phyloP scores from a whole-genome alignment of 129 eudicot genomes.

The Pittosporum tobira region DNA sequence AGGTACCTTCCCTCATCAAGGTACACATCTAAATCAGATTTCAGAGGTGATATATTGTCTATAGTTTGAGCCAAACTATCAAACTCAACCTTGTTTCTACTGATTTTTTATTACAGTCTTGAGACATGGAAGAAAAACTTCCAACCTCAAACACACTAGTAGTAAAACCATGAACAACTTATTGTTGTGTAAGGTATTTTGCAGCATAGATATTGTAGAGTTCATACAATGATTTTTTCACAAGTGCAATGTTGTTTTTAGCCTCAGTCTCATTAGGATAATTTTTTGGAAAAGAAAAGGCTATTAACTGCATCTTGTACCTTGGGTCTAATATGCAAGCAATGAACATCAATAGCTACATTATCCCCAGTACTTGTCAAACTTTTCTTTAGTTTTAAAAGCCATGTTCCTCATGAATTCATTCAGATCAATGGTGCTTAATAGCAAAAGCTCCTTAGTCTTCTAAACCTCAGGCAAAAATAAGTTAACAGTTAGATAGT shows the following conservation, averaged over 20 bases:
- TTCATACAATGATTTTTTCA: neutral
- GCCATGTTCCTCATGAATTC: neutral
- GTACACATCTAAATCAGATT: constrained; percentile 2
- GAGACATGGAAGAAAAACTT: neutral
- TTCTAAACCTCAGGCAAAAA: constrained; percentile 4
- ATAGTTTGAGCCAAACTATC: neutral
- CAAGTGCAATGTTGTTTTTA: neutral
- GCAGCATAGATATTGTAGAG: neutral
- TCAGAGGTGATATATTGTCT: neutral
- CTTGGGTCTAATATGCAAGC: neutral
- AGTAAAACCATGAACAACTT: neutral
- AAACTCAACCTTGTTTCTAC: neutral
- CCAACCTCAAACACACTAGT: neutral
- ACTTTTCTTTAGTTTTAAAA: neutral
- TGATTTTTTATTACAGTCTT: neutral
- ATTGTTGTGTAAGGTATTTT: neutral
- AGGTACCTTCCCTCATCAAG: neutral
- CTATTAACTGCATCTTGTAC: neutral
- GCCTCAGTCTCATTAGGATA: neutral
- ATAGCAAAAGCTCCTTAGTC: neutral
- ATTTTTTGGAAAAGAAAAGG: neutral
- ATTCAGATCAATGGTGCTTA: neutral
- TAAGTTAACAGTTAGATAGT: neutral
- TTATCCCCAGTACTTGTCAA: neutral
- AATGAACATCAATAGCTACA: too few species aligned